A percentile compares a stretch with the other conserved stretches of the same genome.
These are phyloP conservation scores for Xylariaceae sp. DNA, from an alignment of 2,329 filamentous ascomycete species.

Conservation along the genomic window DNA sequence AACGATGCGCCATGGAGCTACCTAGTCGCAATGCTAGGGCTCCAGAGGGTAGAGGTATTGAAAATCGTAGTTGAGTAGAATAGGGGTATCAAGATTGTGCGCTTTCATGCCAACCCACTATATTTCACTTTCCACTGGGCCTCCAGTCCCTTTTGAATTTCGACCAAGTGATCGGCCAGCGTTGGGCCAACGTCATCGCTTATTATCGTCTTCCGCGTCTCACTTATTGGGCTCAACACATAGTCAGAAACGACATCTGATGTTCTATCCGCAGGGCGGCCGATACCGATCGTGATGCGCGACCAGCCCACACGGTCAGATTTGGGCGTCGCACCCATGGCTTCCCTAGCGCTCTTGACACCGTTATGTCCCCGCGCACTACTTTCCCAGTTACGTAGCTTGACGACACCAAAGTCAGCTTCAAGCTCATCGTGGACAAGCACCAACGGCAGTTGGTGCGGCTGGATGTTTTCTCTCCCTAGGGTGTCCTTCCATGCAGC, in stretches of 20 bases:
- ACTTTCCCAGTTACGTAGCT: constrained; percentile 56
- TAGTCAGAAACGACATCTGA: constrained; percentile 66
- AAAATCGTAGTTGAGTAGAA: too few relatives aligned
- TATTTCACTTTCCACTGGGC: too few relatives aligned
- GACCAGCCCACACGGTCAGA: constrained; percentile 43
- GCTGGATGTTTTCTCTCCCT: constrained; percentile 32
- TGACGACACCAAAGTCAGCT: constrained; percentile 62
- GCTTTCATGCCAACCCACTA: too few relatives aligned
- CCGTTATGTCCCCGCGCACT: constrained; percentile 73
- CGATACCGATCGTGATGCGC: constrained; percentile 79
- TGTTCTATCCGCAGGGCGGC: constrained; percentile 69
- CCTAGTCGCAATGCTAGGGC: too few relatives aligned
- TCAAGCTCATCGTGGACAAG: constrained; percentile 90
- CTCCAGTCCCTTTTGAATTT: too few relatives aligned
- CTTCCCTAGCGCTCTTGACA: constrained; percentile 60
- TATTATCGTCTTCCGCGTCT: constrained; percentile 47
- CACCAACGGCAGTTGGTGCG: constrained; percentile 52
- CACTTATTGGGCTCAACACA: constrained; percentile 67
- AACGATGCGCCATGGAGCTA: too few relatives aligned
- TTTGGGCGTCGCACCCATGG: constrained; percentile 39
- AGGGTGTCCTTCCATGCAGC: constrained; percentile 60
- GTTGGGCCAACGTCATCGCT: constrained; percentile 49
- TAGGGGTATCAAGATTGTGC: too few relatives aligned
- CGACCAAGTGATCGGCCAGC: constrained; percentile 36
- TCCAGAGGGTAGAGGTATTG: too few relatives aligned